Evolutionary conservation across 2,329 filamentous ascomycete genomes (phyloP), one percentile per base, ranked within the genome.

Genomic region (Pseudocercospora fijiensis): DNA sequence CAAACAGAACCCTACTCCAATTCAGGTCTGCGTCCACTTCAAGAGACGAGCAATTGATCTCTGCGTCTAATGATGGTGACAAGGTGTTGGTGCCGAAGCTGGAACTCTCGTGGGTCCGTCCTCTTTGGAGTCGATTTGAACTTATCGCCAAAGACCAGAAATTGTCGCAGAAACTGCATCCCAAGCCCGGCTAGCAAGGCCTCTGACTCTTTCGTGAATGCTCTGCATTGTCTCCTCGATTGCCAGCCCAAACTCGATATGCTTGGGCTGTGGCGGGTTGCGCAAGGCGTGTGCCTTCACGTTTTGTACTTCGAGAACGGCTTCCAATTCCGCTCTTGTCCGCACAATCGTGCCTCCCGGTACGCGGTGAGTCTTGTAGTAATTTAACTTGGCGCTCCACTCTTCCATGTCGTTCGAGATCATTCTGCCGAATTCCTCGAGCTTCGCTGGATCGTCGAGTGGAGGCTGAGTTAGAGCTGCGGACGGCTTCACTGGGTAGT

Each of bases 1-100:
- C 30, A 56, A 56, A 56, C 53, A 13, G n/a, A 18, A 41, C 53
- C 53, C 53, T 56, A 56, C 53, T 56, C 53, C 18, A 56, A 56
- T 56, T 56, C 53, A 56, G 53, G 53, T 26, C 28, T 18, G 53
- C 27, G 16, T 33, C 53, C 53, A 37, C 20, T 37, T 56, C 53
- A 10, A 33, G 3, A 22, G 24, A 11, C 26, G 53, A 26, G 53
- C 53, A 56, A 37, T 56, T 41, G 49, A n/a, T 26, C 18, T 53
- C 49, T 2, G 18, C 37, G 37, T 8, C 37, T 8, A 18, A 41
- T 18, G 37, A 41, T 41, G 37, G 37, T 8, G 37, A 41, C 37
- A 41, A 18, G 37, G 37, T 41, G 37, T 41, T 41, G 37, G 16
- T 41, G 37, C 37, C 37, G 37, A 41, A 41, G 37, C 37, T 41